phyloP scores from a whole-genome alignment of 2,329 filamentous ascomycete genomes.

The Arthrobotrys musiformis region DNA sequence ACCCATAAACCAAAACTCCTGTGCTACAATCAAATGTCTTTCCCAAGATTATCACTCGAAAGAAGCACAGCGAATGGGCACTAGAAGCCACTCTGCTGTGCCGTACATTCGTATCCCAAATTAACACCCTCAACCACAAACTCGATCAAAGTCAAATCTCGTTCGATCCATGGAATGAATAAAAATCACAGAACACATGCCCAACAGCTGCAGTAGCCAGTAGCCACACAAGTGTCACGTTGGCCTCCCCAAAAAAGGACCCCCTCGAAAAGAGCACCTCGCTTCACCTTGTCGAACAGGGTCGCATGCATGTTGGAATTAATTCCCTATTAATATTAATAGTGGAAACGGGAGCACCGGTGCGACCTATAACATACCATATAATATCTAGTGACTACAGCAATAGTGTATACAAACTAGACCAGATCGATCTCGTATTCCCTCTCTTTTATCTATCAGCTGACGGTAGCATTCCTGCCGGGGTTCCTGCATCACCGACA shows the following conservation, averaged over 20 bases:
- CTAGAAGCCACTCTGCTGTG: too few relatives aligned
- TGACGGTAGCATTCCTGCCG: constrained; percentile 5
- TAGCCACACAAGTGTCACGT: too few relatives aligned
- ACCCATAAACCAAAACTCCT: too few relatives aligned
- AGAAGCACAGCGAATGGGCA: too few relatives aligned
- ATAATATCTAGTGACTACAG: too few relatives aligned
- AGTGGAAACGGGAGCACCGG: not conserved
- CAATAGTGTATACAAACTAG: not conserved
- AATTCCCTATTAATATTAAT: too few relatives aligned
- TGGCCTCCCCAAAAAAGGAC: not conserved
- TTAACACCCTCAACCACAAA: too few relatives aligned
- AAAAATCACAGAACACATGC: not conserved
- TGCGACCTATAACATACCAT: too few relatives aligned
- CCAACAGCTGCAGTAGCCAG: too few relatives aligned
- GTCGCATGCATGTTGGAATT: not conserved
- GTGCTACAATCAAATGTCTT: too few relatives aligned
- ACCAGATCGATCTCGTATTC: constrained; percentile 1
- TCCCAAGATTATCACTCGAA: too few relatives aligned
- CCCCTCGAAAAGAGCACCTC: not conserved
- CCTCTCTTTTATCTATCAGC: not conserved
- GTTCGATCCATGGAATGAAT: not conserved
- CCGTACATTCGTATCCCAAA: too few relatives aligned
- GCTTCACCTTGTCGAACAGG: not conserved
- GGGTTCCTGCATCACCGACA: constrained; percentile 11
- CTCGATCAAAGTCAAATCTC: not conserved